Percentiles rank a stretch among this genome's conserved stretches.
Conservation (phyloP, 306 rosid genomes). For the Cucumis sativus region DNA sequence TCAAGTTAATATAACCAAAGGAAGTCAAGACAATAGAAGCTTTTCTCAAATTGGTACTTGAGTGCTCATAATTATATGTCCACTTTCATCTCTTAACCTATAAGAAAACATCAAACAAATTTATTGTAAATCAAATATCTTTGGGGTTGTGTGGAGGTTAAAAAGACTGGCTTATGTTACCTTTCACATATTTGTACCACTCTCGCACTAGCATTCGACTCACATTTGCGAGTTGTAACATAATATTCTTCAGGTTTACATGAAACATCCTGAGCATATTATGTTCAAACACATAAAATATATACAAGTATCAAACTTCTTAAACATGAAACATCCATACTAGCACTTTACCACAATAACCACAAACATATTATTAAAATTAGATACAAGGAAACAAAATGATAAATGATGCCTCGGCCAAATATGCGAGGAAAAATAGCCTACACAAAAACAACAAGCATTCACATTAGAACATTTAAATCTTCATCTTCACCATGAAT, state of each 20-base stretch:
- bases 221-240: conserved; percentile 70
- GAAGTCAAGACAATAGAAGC: neutral
- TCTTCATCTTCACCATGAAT: no score
- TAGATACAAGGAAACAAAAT: neutral
- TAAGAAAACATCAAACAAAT: conserved; percentile 4
- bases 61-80: conserved; percentile 59
- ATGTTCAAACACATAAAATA: neutral
- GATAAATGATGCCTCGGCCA: no score
- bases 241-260: conserved; percentile 65
- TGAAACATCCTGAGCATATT: conserved; percentile 48
- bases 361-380: neutral
- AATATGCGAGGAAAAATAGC: no score
- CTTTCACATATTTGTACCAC: conserved; percentile 79
- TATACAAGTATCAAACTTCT: neutral
- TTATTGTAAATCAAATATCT: neutral
- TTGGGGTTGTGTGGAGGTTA: neutral
- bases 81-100: conserved; percentile 64
- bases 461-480: no score
- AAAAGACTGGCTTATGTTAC: conserved; percentile 21
- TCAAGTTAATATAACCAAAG: neutral
- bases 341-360: neutral
- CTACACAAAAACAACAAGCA: no score
- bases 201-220: conserved; percentile 57
- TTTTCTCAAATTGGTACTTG: conserved; percentile 30
- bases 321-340: neutral